Conservation (phyloP, 306 rosid species). For the Sesbania bispinosa region DNA sequence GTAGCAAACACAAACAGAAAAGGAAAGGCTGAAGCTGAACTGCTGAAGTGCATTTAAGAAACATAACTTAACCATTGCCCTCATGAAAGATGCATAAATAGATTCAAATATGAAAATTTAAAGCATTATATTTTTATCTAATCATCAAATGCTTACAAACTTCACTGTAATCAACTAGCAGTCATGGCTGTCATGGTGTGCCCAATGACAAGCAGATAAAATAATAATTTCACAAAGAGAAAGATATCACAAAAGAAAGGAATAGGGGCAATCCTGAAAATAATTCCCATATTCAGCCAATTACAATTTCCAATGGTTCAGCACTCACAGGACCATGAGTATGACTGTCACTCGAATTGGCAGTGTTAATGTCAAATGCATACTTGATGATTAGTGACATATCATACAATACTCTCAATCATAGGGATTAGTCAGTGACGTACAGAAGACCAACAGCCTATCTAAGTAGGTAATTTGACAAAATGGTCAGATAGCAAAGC, state of each 20-base stretch:
- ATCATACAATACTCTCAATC: neutral
- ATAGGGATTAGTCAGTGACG: neutral
- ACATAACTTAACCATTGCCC: neutral
- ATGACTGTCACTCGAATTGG: neutral
- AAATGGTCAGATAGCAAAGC: conserved; percentile 7
- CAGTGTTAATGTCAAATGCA: conserved; percentile 9
- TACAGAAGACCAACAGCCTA: neutral
- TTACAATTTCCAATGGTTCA: neutral
- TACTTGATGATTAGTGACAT: neutral
- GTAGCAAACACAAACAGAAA: neutral
- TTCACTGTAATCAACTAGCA: neutral
- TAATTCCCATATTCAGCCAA: neutral
- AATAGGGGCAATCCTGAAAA: neutral
- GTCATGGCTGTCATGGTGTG: conserved; percentile 6
- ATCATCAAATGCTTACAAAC: conserved; percentile 4
- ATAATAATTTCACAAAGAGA: neutral
- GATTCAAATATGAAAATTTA: neutral
- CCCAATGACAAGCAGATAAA: neutral
- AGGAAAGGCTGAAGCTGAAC: neutral
- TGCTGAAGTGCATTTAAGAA: neutral
- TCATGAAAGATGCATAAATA: neutral
- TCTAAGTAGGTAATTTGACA: neutral
- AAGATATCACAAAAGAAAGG: neutral
- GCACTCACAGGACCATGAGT: neutral
- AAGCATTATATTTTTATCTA: neutral